phyloP scores from a whole-genome alignment of 805 yeast genomes.

The Starmerella gropengiesseri region DNA sequence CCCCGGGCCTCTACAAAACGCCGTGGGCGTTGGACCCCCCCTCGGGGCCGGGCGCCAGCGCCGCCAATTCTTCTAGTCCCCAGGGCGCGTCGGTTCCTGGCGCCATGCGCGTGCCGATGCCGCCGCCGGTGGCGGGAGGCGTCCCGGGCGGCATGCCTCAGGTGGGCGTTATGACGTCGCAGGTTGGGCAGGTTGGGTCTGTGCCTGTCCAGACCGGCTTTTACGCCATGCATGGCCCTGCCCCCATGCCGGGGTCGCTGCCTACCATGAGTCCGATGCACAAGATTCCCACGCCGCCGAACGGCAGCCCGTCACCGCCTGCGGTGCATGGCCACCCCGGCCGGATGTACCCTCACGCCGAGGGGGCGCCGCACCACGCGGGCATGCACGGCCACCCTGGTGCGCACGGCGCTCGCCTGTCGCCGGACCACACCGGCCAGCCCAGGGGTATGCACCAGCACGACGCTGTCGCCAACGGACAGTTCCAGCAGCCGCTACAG shows the following conservation, averaged over 20 bases:
- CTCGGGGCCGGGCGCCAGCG: too few relatives aligned
- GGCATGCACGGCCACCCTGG: background rate
- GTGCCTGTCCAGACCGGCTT: background rate
- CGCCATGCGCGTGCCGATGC: conserved; percentile 2
- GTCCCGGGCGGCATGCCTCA: conserved; percentile 8
- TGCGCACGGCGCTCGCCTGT: background rate
- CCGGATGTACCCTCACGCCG: conserved; percentile 6
- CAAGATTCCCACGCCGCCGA: conserved; percentile 15
- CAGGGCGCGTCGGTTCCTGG: conserved; percentile 7
- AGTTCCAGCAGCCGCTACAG: conserved; percentile 3
- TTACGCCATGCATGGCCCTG: background rate
- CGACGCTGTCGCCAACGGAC: background rate
- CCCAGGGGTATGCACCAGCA: conserved; percentile 5
- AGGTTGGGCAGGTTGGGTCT: conserved; percentile 6
- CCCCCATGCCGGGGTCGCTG: conserved; percentile 5
- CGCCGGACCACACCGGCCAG: conserved; percentile 4
- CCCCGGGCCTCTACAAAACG: too few relatives aligned
- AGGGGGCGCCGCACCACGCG: conserved; percentile 1
- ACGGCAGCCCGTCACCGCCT: conserved; percentile 15
- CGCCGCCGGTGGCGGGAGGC: conserved; percentile 10
- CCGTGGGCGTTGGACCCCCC: too few relatives aligned
- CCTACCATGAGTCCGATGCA: conserved; percentile 7
- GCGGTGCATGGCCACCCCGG: conserved; percentile 8
- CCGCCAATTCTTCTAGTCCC: too few relatives aligned
- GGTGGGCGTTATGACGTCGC: conserved; percentile 1